Conservation (phyloP, 2,329 filamentous ascomycete species). For the Colletotrichum sp. region DNA sequence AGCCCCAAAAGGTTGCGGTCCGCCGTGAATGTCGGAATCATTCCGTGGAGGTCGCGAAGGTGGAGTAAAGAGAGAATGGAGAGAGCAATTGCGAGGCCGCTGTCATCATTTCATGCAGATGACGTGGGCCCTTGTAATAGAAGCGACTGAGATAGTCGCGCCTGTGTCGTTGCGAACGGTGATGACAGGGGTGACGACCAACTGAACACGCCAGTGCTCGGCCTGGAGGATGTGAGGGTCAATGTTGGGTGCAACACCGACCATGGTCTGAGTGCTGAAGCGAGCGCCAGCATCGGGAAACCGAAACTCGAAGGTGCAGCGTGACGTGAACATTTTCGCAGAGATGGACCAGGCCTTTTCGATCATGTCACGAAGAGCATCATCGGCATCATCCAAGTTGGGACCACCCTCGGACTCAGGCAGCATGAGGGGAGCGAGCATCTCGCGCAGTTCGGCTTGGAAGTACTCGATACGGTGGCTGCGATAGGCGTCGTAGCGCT, state of each 20-base stretch:
- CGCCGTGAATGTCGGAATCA: not conserved
- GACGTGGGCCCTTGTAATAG: constrained; percentile 51
- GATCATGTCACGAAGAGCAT: constrained; percentile 47
- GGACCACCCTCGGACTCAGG: constrained; percentile 25
- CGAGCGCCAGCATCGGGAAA: constrained; percentile 57
- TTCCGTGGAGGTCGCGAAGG: not conserved
- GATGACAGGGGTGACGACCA: constrained; percentile 60
- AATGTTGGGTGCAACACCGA: constrained; percentile 45
- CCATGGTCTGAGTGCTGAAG: constrained; percentile 55
- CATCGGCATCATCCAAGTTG: constrained; percentile 39
- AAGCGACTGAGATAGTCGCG: constrained; percentile 47
- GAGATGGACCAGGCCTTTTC: constrained; percentile 50
- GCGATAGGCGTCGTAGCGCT: constrained; percentile 26
- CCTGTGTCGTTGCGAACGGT: constrained; percentile 59
- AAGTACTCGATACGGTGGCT: constrained; percentile 33
- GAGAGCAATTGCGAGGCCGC: not conserved
- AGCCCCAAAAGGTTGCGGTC: not conserved
- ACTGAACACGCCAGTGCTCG: constrained; percentile 56
- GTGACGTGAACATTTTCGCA: constrained; percentile 49
- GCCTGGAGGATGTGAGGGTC: constrained; percentile 51
- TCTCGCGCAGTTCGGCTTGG: constrained; percentile 47
- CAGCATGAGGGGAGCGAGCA: constrained; percentile 45
- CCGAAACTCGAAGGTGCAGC: constrained; percentile 49
- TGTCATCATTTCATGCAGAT: constrained; percentile 44
- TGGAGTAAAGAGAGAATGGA: not conserved